Base-by-base conservation (phyloP, 2,329 filamentous ascomycete genomes). In the Apiospora rasikravindrae region DNA sequence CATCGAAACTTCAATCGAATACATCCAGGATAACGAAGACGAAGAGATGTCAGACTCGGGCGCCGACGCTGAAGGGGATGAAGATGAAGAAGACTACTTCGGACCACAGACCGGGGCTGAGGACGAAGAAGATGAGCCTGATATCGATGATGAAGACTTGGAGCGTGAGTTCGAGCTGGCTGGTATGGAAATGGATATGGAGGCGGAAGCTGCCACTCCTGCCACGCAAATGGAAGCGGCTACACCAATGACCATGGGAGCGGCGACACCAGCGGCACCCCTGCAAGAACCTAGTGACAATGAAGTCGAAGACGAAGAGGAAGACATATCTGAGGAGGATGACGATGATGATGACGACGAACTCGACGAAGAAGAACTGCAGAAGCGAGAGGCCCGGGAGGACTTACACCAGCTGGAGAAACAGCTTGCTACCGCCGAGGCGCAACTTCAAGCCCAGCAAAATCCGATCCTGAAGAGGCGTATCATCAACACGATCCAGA, bases 1-100 rank as follows among this genome's bases (percentile, higher is more conserved):
- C 5, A 75, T 86, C 1, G 88, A 88, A 29, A 89, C 91, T 19
- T 86, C 85, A 69, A 93, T 89, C 77, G 91, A 94, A 78, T 85
- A 93, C 77, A 84, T 93, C 26, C 37, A 70, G 40, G 69, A 72
- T 69, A 90, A 93, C 73, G 85, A 90, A 16, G 83, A 84, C 42
- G 81, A 83, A 13, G 83, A 81, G 14, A 77, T 80, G 10, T 80
- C 80, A 33, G 84, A 79, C 1, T 86, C 87, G 11, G 85, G 85
- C 11, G 84, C 82, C 10, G 85, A 82, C n/a, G 86, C 82, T 24
- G 86, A 88, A 19, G 88, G 87, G 0, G 83, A 85, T 47, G 79
- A 81, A 10, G 83, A 91, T 71, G 88, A 91, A 6, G 91, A 93
- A 73, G 88, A 89, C 70, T 80, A 80, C 71, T 79, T 81, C 69